Base-by-base conservation (phyloP, 345 rosid genomes). In the Trapa bicornis region DNA sequence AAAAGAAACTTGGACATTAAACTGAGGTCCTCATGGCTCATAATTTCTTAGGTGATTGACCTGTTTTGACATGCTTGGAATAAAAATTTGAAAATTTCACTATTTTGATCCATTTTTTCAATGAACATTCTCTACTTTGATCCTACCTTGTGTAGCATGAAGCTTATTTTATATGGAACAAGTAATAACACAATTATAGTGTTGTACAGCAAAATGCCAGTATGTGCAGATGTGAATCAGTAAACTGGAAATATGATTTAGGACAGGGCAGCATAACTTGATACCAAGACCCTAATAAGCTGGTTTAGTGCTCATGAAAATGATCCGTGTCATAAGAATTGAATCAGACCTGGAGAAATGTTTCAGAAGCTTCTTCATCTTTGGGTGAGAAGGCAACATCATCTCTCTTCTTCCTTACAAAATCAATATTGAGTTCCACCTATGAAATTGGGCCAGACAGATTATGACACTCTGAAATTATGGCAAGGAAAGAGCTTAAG, bases 381-480 rank as follows among this genome's bases (percentile, higher is more conserved):
- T 79, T 89, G 29, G 97, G 97, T n/a, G 97, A 94, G 74, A 83
- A 94, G 38, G 91, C 77, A 67, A 79, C 89, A 32, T 87, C 97
- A 38, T 91, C 97, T 83, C 97, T 87, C 76, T 81, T 89, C 85
- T 77, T 83, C 64, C 71, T 80, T 72, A 94, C 86, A 80, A 79
- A 91, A 70, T 86, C 91, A 38, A 86, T 63, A 61, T 94, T 89
- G 76, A 76, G 72, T 80, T 91, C 96, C 68, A 89, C 93, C 97
- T 91, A 68, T 35, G 68, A 39, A 53, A 67, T 11, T 70, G 37
- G 22, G 64, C 64, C 68, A 69, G 37, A 58, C 39, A 12, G 38
- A 53, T 53, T 11, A 10, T 37, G 37, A 37, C 9, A 50, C 4
- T 15, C 45, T 9, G 22, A 54, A n/a, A 58, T 16, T 58, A 58